A percentile compares a stretch with the other conserved stretches of the same genome.
Conservation (phyloP, 1,284 basidiomycete genomes). For the Leccinum pallidistipes region DNA sequence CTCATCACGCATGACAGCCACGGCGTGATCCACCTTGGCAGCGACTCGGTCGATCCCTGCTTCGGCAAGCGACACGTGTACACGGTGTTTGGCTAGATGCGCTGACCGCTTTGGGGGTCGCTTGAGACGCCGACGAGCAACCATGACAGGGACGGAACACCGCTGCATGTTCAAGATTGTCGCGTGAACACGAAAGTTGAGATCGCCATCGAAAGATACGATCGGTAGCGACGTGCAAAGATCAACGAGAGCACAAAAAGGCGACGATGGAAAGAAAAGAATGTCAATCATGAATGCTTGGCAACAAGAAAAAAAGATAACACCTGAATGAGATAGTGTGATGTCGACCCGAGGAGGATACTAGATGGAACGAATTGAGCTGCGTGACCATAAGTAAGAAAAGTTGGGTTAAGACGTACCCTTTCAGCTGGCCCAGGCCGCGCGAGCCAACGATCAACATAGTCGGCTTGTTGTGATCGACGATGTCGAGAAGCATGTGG, state of each 20-base stretch:
- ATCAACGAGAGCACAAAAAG: not conserved
- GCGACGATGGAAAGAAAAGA: not conserved
- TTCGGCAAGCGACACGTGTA: constrained; percentile 82
- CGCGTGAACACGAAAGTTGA: not conserved
- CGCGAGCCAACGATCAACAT: constrained; percentile 96
- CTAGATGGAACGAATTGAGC: constrained; percentile 40
- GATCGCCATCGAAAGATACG: not conserved
- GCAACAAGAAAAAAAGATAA: constrained; percentile 14
- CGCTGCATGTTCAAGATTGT: constrained; percentile 46
- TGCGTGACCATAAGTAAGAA: not conserved
- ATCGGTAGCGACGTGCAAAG: not conserved
- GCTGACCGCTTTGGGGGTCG: constrained; percentile 65
- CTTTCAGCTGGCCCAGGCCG: constrained; percentile 87
- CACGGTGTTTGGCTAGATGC: constrained; percentile 62
- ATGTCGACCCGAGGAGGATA: constrained; percentile 95
- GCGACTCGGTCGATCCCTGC: constrained; percentile 83
- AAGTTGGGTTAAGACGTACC: constrained; percentile 47
- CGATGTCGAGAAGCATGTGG: constrained; percentile 92
- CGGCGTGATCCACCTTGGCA: constrained; percentile 69
- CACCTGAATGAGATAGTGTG: constrained; percentile 92
- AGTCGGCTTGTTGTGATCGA: constrained; percentile 88
- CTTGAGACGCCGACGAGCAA: constrained; percentile 81
- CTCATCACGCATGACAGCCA: constrained; percentile 69
- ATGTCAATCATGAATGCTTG: constrained; percentile 4
- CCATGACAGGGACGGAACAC: constrained; percentile 90